Evolutionary conservation across 139 green algal species (phyloP), one percentile per base, ranked within the genome.

Genomic region (Coelastrella sp.): DNA sequence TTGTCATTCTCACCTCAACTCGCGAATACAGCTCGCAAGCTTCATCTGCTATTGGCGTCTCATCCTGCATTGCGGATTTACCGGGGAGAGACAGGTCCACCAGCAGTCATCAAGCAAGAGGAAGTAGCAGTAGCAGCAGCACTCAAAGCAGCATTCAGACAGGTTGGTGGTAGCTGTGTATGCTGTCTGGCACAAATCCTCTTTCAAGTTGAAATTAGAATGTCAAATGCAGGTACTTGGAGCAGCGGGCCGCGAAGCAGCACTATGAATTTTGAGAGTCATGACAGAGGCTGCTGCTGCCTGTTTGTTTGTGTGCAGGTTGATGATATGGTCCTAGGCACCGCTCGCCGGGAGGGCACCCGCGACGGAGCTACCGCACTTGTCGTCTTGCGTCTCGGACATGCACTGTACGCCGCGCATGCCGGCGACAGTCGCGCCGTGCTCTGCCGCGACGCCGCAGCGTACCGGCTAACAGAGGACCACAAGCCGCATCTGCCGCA

Each of bases 401-500:
- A 91, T 34, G 62, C 78, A n/a, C 74, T 96, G 71, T 62, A 64
- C 32, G 45, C 43, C 3, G 69, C 69, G 51, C 41, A 59, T 62
- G 69, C 69, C 25, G 69, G 69, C 13, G 40, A 62, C 69, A 78
- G 69, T 21, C 50, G 27, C 9, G 69, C 41, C 25, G 92, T 96
- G 72, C 76, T 96, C 64, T 91, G 81, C 59, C 87, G 91, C 13
- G 83, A 78, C 32, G 75, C 77, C 23, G 19, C 40, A 17, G 90
- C 91, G 0, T n/a, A 93, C 9, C 84, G 89, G 4, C 89, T 96
- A 15, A 96, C 93, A 3, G 88, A 94, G 30, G 93, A 96, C 67
- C 93, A 96, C 88, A 96, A 96, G 85, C 93, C 93, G 9, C 85
- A 94, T 79, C 74, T 94, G 77, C 84, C 90, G 3, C 69, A 81